Evolutionary conservation across 352 stramenopile species (phyloP).

Genomic region (Phytophthora lateralis): DNA sequence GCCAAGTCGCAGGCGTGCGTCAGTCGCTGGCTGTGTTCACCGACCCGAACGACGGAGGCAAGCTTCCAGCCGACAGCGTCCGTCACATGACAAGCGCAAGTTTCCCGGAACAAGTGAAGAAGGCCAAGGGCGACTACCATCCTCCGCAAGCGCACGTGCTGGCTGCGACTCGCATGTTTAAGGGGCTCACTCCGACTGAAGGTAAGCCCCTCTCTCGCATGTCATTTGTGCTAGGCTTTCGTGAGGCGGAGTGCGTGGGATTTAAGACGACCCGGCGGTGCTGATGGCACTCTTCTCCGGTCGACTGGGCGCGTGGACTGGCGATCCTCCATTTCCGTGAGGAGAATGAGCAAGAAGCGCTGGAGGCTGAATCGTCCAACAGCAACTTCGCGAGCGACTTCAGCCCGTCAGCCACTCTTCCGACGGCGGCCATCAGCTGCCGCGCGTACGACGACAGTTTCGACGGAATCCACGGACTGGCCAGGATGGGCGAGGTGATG

Average conservation of each 20-base stretch:
- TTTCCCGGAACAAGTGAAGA: constrained; percentile 2
- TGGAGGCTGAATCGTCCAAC: no score
- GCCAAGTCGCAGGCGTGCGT: not conserved
- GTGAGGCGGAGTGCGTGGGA: constrained; percentile 4
- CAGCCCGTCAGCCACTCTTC: no score
- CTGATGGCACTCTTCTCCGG: constrained; percentile 19
- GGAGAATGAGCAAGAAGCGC: no score
- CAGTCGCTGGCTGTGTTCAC: not conserved
- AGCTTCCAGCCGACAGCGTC: constrained; percentile 2
- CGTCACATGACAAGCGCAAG: not conserved
- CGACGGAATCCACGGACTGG: no score
- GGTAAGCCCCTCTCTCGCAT: constrained; percentile 15
- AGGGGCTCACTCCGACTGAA: not conserved
- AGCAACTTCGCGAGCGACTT: no score
- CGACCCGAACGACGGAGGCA: constrained; percentile 5
- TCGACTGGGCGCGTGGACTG: no score
- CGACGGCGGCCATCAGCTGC: no score
- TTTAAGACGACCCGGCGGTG: constrained; percentile 8
- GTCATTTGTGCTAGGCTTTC: constrained; percentile 17
- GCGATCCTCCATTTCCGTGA: no score
- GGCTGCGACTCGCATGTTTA: constrained; percentile 11
- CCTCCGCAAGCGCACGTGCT: constrained; percentile 10
- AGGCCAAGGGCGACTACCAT: constrained; percentile 14
- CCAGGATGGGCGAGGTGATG: not conserved
- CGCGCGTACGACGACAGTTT: no score